Evolutionary conservation across 768 basidiomycete species (phyloP).

Genomic region (Agaricus bisporus): DNA sequence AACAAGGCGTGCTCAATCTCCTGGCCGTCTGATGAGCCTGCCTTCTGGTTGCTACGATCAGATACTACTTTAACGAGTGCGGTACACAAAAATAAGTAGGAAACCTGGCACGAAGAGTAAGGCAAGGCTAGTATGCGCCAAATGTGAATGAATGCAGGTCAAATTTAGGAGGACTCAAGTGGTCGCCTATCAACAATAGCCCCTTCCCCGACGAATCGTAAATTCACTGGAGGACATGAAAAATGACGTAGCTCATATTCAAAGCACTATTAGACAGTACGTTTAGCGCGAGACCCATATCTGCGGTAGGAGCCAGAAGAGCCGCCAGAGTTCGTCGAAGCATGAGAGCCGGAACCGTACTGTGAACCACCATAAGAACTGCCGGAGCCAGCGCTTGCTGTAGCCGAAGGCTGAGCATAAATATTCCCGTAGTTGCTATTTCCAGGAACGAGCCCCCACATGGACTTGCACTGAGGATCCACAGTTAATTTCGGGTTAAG

Average conservation of each 20-base stretch:
- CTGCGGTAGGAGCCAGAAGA: slow-evolving; percentile 9
- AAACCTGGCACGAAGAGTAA: slow-evolving; percentile 22
- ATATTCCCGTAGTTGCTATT: slow-evolving; percentile 47
- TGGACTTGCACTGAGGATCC: slow-evolving; percentile 46
- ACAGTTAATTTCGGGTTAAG: slow-evolving; percentile 12
- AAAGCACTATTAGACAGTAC: neutral
- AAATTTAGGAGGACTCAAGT: slow-evolving; percentile 26
- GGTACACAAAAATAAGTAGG: slow-evolving; percentile 2
- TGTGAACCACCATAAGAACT: slow-evolving; percentile 15
- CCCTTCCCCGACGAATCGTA: slow-evolving; percentile 17
- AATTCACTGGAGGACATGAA: slow-evolving; percentile 29
- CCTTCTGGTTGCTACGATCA: slow-evolving; percentile 2
- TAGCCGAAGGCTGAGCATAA: slow-evolving; percentile 22
- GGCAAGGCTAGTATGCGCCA: slow-evolving; percentile 34
- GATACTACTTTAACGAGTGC: slow-evolving; percentile 8
- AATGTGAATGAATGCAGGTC: slow-evolving; percentile 31
- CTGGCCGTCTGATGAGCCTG: neutral
- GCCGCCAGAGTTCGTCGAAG: neutral
- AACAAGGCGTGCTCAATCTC: too few species aligned
- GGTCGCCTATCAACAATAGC: slow-evolving; percentile 21
- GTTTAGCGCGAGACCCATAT: slow-evolving; percentile 13
- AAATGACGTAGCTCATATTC: slow-evolving; percentile 21
- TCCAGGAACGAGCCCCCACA: slow-evolving; percentile 44
- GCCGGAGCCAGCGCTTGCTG: slow-evolving; percentile 11
- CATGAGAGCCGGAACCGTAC: neutral